Evolutionary conservation across 2,329 filamentous ascomycete species (phyloP), one percentile per base, ranked within the genome.

Genomic region (Fusarium transvaalense): DNA sequence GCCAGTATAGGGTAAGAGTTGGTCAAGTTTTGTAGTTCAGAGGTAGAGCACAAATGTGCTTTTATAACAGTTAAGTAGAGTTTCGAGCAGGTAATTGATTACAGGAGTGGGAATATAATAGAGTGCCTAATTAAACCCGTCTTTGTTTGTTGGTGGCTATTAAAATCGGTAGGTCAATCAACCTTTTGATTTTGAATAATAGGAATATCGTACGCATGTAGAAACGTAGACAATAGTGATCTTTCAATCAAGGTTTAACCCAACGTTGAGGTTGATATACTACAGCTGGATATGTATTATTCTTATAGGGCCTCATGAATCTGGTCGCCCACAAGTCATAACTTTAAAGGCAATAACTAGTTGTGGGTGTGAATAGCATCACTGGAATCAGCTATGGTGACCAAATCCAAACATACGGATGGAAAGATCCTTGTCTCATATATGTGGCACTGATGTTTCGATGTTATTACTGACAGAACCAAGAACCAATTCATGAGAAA

Each of bases 71-170:
- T 19, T 9, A 2, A 7, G 6, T 15, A 9, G 14, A 10, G 8
- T 10, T 23, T 15, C 7, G 10, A 23, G 10, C n/a, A 19, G 5
- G 19, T 2, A 5, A 12, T 12, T n/a, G 6, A 19, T 19, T 37
- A 5, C 2, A 37, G 6, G 6, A n/a, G 10, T 12, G 12, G n/a
- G 10, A 12, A 37, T 19, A 19, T 10, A 5, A 5, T 37, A 3
- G 9, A 12, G 17, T 5, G 17, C 10, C 17, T 19, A 1, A 5
- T 12, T 2, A 10, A 4, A 13, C 2, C 13, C 5, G 4, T 17
- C 10, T 13, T 17, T 3, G 5, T 17, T 15, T 15, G 6, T 25
- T 6, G 23, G 8, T 9, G 14, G 37, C 12, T 23, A 9, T 3
- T 23, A 5, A 15, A 23, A 14, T 41, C 10, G 21, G 21, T 15